Evolutionary conservation across 1,284 basidiomycete species (phyloP).

Genomic region (Blastosporella zonata): DNA sequence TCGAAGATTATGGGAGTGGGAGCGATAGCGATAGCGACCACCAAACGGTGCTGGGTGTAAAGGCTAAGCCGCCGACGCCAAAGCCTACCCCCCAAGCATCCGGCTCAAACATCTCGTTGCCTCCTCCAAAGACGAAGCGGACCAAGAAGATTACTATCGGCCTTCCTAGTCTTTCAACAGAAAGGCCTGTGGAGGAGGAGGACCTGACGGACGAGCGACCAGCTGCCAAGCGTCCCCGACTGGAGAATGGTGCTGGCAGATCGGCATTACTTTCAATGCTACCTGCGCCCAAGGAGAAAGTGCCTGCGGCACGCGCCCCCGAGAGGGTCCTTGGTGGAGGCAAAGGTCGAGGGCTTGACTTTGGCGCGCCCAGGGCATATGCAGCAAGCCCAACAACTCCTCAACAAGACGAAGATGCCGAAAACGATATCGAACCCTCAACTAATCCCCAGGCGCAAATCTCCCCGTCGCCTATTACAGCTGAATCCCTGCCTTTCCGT

Average conservation of each 20-base stretch:
- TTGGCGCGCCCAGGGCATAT: conserved; percentile 35
- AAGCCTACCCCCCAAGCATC: conserved; percentile 35
- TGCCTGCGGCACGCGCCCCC: conserved; percentile 37
- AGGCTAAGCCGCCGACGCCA: conserved; percentile 19
- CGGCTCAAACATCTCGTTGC: conserved; percentile 25
- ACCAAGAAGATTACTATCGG: conserved; percentile 71
- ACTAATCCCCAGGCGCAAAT: conserved; percentile 12
- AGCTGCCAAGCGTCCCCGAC: conserved; percentile 55
- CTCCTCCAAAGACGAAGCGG: conserved; percentile 35
- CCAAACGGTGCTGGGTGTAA: conserved; percentile 32
- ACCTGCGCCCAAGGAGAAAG: conserved; percentile 67
- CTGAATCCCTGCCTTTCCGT: conserved; percentile 44
- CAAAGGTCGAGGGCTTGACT: conserved; percentile 55
- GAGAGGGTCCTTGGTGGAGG: conserved; percentile 66
- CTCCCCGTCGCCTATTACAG: conserved; percentile 8
- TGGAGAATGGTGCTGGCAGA: conserved; percentile 52
- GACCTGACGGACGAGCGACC: conserved; percentile 45
- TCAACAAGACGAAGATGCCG: conserved; percentile 14
- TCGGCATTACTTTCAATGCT: conserved; percentile 72
- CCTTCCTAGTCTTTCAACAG: conserved; percentile 48
- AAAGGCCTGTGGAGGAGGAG: conserved; percentile 41
- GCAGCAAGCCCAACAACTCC: not conserved
- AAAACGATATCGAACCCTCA: conserved; percentile 14
- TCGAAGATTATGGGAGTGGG: conserved; percentile 72
- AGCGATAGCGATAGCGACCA: conserved; percentile 53